Conservation (phyloP, 306 rosid genomes). For the Alnus rubra region DNA sequence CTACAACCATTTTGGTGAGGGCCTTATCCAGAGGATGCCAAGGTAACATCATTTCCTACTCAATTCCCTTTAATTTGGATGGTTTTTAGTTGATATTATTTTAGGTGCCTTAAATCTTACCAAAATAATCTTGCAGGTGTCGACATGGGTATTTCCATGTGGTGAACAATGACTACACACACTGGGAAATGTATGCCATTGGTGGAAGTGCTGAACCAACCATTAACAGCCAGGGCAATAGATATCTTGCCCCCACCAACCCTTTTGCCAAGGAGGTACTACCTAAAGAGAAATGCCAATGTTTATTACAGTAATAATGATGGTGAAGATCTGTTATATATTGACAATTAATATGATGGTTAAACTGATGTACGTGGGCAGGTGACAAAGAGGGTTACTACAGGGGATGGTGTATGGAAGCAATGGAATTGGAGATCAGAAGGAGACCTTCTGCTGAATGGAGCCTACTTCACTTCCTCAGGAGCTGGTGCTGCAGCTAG, state of each 20-base stretch:
- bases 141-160: slow-evolving; percentile 98
- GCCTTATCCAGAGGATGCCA: slow-evolving; percentile 96
- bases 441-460: slow-evolving; percentile 91
- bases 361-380: slow-evolving; percentile 33
- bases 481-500: slow-evolving; percentile 81
- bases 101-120: neutral
- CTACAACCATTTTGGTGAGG: slow-evolving; percentile 98
- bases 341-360: neutral
- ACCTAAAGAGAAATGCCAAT: neutral
- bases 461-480: slow-evolving; percentile 83
- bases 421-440: slow-evolving; percentile 96
- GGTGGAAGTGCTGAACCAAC: slow-evolving; percentile 99
- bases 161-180: slow-evolving; percentile 97
- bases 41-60: slow-evolving; percentile 50
- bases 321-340: neutral
- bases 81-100: neutral
- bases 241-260: slow-evolving; percentile 87
- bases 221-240: slow-evolving; percentile 94
- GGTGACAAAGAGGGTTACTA: slow-evolving; percentile 88
- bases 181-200: slow-evolving; percentile 98
- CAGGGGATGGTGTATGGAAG: slow-evolving; percentile 50
- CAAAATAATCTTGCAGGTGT: slow-evolving; percentile 64
- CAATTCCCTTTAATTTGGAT: neutral
- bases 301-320: neutral
- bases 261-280: slow-evolving; percentile 93